A percentile compares a stretch with the other conserved stretches of the same genome.
Conservation (phyloP, 1,139 yeast species). For the Sugiyamaella japonica region DNA sequence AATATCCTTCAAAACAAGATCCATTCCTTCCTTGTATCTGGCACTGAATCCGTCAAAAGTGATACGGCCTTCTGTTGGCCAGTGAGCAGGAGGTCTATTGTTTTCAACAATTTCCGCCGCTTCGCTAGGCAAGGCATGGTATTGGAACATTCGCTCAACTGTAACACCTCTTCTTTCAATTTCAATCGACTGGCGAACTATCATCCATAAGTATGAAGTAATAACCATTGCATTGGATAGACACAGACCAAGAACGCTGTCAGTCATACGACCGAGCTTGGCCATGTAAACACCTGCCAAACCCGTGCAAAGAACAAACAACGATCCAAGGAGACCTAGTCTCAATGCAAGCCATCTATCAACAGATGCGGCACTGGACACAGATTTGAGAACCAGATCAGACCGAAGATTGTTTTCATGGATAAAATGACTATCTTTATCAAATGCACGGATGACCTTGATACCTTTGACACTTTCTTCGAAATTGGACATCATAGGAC, state of each 20-base stretch:
- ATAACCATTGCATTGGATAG: constrained; percentile 70
- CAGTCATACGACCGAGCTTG: constrained; percentile 51
- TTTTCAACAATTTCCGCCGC: constrained; percentile 46
- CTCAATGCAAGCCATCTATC: constrained; percentile 74
- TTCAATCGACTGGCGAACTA: constrained; percentile 67
- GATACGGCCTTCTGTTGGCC: constrained; percentile 64
- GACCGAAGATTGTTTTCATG: constrained; percentile 58
- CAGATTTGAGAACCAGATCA: constrained; percentile 60
- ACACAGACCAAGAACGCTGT: constrained; percentile 71
- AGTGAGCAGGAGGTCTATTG: constrained; percentile 41
- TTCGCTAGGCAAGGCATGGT: constrained; percentile 60
- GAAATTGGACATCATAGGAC: constrained; percentile 75
- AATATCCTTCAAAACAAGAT: constrained; percentile 63
- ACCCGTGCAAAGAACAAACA: constrained; percentile 61
- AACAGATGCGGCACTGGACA: constrained; percentile 42
- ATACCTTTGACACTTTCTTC: constrained; percentile 74
- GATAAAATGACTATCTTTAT: constrained; percentile 53
- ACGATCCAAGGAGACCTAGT: constrained; percentile 64
- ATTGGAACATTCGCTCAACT: constrained; percentile 72
- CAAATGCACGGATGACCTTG: constrained; percentile 61
- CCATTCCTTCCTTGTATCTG: constrained; percentile 72
- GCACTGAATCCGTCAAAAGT: constrained; percentile 57
- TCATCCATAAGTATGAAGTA: constrained; percentile 57
- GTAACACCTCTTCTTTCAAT: constrained; percentile 76
- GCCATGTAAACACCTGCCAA: constrained; percentile 40